Conservation (phyloP, 2,329 filamentous ascomycete genomes). For the Onygenales sp. region DNA sequence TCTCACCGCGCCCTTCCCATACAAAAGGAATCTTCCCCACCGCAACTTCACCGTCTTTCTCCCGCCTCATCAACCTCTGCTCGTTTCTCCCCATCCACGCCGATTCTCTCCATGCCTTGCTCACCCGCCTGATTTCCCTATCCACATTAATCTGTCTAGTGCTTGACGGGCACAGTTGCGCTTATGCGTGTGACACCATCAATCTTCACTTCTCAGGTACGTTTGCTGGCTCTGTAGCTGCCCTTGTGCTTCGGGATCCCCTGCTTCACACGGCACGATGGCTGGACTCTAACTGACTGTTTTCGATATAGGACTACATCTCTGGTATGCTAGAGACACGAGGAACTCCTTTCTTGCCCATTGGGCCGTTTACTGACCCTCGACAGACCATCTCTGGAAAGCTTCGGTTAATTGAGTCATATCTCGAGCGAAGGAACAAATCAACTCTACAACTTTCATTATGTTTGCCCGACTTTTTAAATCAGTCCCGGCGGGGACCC, state of each 20-base stretch:
- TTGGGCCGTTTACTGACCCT: constrained; percentile 12
- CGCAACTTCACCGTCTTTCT: neutral
- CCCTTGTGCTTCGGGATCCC: constrained; percentile 8
- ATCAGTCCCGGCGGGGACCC: constrained; percentile 39
- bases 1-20: neutral
- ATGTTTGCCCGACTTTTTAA: constrained; percentile 50
- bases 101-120: constrained; percentile 16
- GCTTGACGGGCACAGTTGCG: constrained; percentile 43
- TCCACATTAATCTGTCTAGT: constrained; percentile 15
- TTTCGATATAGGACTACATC: constrained; percentile 49
- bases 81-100: neutral
- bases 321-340: constrained; percentile 38
- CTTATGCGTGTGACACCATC: constrained; percentile 81
- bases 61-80: neutral
- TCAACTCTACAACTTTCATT: constrained; percentile 22
- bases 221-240: constrained; percentile 19
- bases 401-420: constrained; percentile 50
- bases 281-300: constrained; percentile 8
- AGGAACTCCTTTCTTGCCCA: constrained; percentile 2
- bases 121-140: constrained; percentile 11
- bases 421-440: constrained; percentile 14
- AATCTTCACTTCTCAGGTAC: constrained; percentile 79
- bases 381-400: constrained; percentile 57
- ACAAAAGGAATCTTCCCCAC: neutral
- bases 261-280: neutral